These are phyloP conservation scores for Gypsophila paniculata DNA, from an alignment of 179 eudicot genomes.

Conservation along the genomic window DNA sequence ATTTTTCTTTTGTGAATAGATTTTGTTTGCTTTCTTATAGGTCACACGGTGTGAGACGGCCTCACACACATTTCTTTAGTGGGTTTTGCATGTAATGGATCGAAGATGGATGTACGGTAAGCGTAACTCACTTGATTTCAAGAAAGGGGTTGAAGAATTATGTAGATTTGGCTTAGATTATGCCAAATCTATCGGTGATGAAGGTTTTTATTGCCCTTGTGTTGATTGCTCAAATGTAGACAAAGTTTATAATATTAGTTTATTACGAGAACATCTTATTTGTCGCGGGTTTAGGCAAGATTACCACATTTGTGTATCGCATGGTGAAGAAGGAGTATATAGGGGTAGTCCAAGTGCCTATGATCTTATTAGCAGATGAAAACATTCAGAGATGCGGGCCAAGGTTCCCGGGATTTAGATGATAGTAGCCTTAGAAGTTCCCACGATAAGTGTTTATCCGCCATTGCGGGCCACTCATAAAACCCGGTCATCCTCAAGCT, in stretches of 20 bases:
- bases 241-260: not conserved
- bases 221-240: not conserved
- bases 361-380: too few relatives aligned
- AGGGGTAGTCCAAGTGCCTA: too few relatives aligned
- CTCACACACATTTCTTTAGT: too few relatives aligned
- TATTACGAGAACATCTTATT: not conserved
- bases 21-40: too few relatives aligned
- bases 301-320: not conserved
- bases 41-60: too few relatives aligned
- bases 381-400: too few relatives aligned
- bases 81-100: not conserved
- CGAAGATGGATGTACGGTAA: constrained; percentile 1
- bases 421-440: not conserved
- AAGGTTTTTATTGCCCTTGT: not conserved
- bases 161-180: not conserved
- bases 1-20: too few relatives aligned
- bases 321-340: constrained; percentile 1
- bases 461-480: not conserved
- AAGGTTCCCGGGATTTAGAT: too few relatives aligned
- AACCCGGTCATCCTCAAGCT: not conserved
- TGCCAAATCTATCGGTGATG: not conserved
- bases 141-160: not conserved
- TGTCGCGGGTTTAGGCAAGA: not conserved
- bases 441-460: not conserved
- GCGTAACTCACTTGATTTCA: not conserved